Evolutionary conservation across 2,329 filamentous ascomycete species (phyloP).

Genomic region (Trichoderma atrobrunneum): DNA sequence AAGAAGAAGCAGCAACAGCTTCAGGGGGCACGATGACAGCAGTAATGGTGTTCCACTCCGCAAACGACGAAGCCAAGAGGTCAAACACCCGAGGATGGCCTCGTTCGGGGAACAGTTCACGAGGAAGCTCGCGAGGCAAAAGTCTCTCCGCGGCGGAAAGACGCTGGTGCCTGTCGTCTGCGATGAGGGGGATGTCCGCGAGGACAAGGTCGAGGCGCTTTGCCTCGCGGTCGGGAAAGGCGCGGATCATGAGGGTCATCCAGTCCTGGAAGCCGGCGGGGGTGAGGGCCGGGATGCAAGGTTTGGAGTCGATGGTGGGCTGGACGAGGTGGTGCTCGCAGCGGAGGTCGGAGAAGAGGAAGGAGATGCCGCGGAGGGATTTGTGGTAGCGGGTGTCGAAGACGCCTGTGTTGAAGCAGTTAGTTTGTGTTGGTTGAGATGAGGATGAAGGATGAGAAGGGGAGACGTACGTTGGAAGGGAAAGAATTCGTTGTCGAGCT

Average conservation of each 20-base stretch:
- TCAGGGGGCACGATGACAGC: background rate
- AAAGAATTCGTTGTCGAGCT: slow-evolving; percentile 62
- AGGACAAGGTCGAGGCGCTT: slow-evolving; percentile 67
- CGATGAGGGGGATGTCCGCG: slow-evolving; percentile 64
- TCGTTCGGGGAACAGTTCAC: slow-evolving; percentile 64
- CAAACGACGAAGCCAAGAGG: slow-evolving; percentile 39
- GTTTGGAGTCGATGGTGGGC: slow-evolving; percentile 46
- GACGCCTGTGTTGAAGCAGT: slow-evolving; percentile 40
- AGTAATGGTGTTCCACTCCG: slow-evolving; percentile 1
- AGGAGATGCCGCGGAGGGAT: slow-evolving; percentile 31
- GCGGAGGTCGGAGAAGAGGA: slow-evolving; percentile 53
- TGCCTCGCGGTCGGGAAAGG: slow-evolving; percentile 73
- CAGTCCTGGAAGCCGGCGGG: slow-evolving; percentile 67
- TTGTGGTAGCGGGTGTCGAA: slow-evolving; percentile 44
- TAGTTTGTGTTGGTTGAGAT: background rate
- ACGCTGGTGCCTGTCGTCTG: slow-evolving; percentile 27
- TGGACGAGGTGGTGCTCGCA: slow-evolving; percentile 66
- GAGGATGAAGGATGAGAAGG: background rate
- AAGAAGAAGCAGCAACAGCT: background rate
- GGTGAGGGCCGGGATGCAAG: slow-evolving; percentile 63
- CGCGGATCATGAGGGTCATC: slow-evolving; percentile 69
- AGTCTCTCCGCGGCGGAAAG: slow-evolving; percentile 28
- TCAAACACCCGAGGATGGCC: slow-evolving; percentile 58
- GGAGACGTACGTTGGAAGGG: slow-evolving; percentile 61
- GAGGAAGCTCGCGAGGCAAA: slow-evolving; percentile 60